phyloP scores from a whole-genome alignment of 2,329 filamentous ascomycete species.

The Pseudocercospora crystallina region DNA sequence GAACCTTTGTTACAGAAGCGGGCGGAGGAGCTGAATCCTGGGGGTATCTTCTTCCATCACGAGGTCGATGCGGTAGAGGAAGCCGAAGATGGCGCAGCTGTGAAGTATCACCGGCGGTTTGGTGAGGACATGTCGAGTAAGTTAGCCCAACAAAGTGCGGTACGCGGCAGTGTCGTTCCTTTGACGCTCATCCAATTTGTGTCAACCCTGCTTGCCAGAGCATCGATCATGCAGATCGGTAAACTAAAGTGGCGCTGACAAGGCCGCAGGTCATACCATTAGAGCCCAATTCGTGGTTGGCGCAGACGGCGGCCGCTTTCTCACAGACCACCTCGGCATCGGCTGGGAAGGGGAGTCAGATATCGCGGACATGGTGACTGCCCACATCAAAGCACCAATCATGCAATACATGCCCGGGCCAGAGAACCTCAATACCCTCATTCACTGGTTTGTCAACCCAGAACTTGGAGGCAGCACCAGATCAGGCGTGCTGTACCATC shows the following conservation, averaged over 20 bases:
- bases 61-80: constrained; percentile 25
- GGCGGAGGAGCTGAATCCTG: constrained; percentile 34
- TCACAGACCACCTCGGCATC: not conserved
- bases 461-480: not conserved
- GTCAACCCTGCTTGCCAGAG: no score
- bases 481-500: not conserved
- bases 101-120: not conserved
- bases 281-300: no score
- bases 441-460: not conserved
- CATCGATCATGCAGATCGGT: no score
- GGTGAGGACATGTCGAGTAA: no score
- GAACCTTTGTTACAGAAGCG: constrained; percentile 37
- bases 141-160: no score
- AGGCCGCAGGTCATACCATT: no score
- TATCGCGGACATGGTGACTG: not conserved
- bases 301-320: not conserved
- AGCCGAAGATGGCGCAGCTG: not conserved
- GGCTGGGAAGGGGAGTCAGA: not conserved
- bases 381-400: not conserved
- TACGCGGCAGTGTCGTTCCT: no score
- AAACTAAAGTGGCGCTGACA: no score
- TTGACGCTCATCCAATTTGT: no score
- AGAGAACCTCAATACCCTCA: not conserved
- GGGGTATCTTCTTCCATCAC: constrained; percentile 29
- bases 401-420: not conserved